Conservation (phyloP, 345 rosid genomes). For the Hypericum perforatum region DNA sequence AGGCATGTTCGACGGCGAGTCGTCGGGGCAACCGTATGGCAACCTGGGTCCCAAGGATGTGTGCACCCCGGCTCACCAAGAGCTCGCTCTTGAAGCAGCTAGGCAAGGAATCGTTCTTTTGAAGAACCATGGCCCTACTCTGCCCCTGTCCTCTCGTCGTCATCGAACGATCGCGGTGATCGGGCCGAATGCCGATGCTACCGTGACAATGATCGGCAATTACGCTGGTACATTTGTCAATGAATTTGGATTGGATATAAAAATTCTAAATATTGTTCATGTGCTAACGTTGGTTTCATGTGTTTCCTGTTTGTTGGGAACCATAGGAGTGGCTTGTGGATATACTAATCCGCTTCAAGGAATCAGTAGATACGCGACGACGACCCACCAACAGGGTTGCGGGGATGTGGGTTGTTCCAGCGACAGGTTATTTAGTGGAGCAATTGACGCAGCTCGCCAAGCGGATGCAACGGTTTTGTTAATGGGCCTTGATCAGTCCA, state of each 20-base stretch:
- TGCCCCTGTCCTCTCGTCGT: conserved; percentile 49
- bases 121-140: conserved; percentile 33
- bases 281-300: too few species aligned
- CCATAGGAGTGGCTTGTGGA: conserved; percentile 16
- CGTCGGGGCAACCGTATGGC: conserved; percentile 55
- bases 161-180: conserved; percentile 68
- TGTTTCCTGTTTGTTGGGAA: too few species aligned
- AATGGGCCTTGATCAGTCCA: conserved; percentile 23
- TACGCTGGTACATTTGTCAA: conserved; percentile 51
- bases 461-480: conserved; percentile 24
- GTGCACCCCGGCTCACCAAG: conserved; percentile 56
- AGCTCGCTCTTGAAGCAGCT: conserved; percentile 78
- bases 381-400: conserved; percentile 16
- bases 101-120: conserved; percentile 80
- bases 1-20: conserved; percentile 87
- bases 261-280: too few species aligned
- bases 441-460: conserved; percentile 14
- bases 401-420: conserved; percentile 10
- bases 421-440: conserved; percentile 13
- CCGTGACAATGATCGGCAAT: conserved; percentile 91
- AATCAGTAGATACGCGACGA: conserved; percentile 13
- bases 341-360: conserved; percentile 18
- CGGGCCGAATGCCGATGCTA: conserved; percentile 89
- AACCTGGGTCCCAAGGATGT: conserved; percentile 74
- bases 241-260: too few species aligned